Base-by-base conservation (phyloP, 2,329 filamentous ascomycete species). In the Neofusicoccum parvum region DNA sequence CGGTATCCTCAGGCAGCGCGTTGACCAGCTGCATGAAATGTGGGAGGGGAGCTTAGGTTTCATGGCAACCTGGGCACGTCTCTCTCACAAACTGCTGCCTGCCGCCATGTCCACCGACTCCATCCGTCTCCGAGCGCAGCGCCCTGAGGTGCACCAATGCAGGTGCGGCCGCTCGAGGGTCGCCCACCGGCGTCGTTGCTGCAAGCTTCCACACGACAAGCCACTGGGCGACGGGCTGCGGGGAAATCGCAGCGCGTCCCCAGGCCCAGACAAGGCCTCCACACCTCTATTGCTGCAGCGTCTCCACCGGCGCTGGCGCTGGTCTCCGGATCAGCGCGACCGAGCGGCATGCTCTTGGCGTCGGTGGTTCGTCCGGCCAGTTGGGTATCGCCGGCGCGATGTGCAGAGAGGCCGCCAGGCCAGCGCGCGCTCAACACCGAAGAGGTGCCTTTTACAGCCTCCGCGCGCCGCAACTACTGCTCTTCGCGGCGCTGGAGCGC, bases 241-340 rank as follows among this genome's bases (percentile, higher is more conserved):
- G 56, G 43, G 43, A 12, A 37, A 34, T n/a, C n/a, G 10, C 10
- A 48, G 15, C 15, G n/a, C n/a, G 10, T 36, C n/a, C 56, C 56
- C 43, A 27, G 41, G 43, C 15, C 41, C 27, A 23, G 56, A 12
- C 56, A 48, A 60, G 56, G 56, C 43, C 41, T 48, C 27, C 56
- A 60, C 56, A 48, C 41, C 56, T 45, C 23, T 48, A 11, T 48
- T 11, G 41, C 43, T 49, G 56, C 56, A 49, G 41, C 27, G 48
- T 37, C 56, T 60, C 56, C 56, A 60, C 56, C 56, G 43, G 43
- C 43, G n/a, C 56, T 48, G 56, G 56, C 56, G 9, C 43, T 48
- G 43, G 56, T 60, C 56, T 60, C 56, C 56, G 56, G 56, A 60
- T 60, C 56, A 60, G 56, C 56, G 56, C 43, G 56, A 15, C 56